Evolutionary conservation across 2,329 filamentous ascomycete genomes (phyloP), one percentile per base, ranked within the genome.

Genomic region (Fusarium siculi): DNA sequence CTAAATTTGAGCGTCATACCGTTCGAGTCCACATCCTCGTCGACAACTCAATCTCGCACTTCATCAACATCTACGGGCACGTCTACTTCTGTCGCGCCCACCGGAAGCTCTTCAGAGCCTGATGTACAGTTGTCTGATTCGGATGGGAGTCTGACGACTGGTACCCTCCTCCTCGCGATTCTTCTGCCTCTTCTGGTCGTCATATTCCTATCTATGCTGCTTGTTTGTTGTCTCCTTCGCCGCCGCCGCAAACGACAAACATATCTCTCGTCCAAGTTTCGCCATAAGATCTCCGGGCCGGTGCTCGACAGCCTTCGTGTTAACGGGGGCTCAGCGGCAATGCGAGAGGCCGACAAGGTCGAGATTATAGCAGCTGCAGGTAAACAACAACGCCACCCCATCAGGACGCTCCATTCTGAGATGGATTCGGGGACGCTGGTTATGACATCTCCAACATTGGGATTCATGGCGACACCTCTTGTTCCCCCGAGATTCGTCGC

Each of bases 111-210:
- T 23, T 71, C 73, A 10, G 53, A 75, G 28, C 69, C 59, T 12
- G 57, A 65, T 9, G 30, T 66, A 10, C 64, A 68, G 28, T 53
- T 71, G 18, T 47, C 63, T 9, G 72, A 74, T 4, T 55, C 69
- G 18, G 56, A 67, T n/a, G 68, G 70, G 15, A 79, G 76, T 32
- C 50, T 82, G 11, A 79, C 72, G 28, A 83, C 77, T 7, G 76
- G 76, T 28, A 77, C 81, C 7, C 81, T 86, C 28, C 76, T 87
- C 10, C 74, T 86, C 19, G 85, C 84, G 2, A 82, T 84, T 6
- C 80, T 87, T 6, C 77, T 87, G 6, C 85, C 85, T 5, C 71
- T 87, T 19, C 69, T 86, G 2, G 75, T 81, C 25, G 62, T 84
- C 16, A 70, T 81, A 0, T 67, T 83, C 9, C 66, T 82, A 14